Evolutionary conservation across 345 rosid species (phyloP), one percentile per base, ranked within the genome.

Genomic region (Eucalyptus pumila): DNA sequence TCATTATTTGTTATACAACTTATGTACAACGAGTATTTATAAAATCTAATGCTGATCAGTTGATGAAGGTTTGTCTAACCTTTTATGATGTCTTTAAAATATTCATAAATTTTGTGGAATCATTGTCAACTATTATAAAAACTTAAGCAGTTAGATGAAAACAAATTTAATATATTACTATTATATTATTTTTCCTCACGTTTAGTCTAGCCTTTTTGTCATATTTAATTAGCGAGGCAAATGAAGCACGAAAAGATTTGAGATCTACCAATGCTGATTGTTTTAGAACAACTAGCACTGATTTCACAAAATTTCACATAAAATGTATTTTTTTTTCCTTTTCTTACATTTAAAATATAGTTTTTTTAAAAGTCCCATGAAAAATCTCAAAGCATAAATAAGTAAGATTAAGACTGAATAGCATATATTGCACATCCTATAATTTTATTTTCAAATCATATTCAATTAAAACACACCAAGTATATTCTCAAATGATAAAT

Each of bases 81-180:
- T 23, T 56, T 11, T 27, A 30, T 60, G 67, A 60, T 26, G 32
- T 16, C 8, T 60, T 30, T 27, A 60, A 60, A 27, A 27, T 60
- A 56, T 56, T 24, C 0, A 51, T 16, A 17, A 51, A 51, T 51
- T 51, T 51, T 51, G 0, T 51, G 4, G 1, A 16, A 16, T 51
- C 0, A 51, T 51, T 51, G 0, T 16, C 9, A 16, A 51, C 0
- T 51, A 0, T 6, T 51, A 4, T 16, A 51, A 51, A 50, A 50
- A 50, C 8, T 15, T 51, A 51, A 51, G 0, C 0, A 1, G 8
- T 0, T 51, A 51, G 54, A 51, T 51, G 9, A 6, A 50, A 1
- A 0, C 7, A 50, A 15, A 51, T 51, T 51, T 51, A 51, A 16
- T 51, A 51, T 51, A 16, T 51, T 3, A 51, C 8, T 51, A 51